Percentiles rank a stretch among this genome's conserved stretches.
These are phyloP conservation scores for Hydnum rufescens DNA, from an alignment of 768 basidiomycete species.

Conservation along the genomic window DNA sequence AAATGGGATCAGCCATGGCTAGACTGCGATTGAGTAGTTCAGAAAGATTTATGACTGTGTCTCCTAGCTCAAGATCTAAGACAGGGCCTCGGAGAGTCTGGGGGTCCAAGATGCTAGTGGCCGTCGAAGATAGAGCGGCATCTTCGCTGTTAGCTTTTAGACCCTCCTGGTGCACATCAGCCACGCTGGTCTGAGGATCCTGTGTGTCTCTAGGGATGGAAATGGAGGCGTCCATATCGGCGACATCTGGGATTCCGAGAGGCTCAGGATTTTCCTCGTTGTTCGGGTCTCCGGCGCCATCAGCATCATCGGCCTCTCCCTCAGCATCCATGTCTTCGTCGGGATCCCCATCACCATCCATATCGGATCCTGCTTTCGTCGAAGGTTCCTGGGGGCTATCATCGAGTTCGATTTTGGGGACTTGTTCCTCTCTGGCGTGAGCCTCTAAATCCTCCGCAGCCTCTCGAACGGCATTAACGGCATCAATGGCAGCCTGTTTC, in stretches of 20 bases:
- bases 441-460: not conserved
- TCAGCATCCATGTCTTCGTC: conserved; percentile 9
- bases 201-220: no score
- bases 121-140: not conserved
- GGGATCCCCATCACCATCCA: conserved; percentile 6
- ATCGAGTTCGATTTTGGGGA: conserved; percentile 2
- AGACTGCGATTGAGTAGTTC: conserved; percentile 7
- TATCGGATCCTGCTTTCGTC: conserved; percentile 3
- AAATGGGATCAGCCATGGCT: not conserved
- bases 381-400: conserved; percentile 12
- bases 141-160: not conserved
- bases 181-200: conserved; percentile 2
- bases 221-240: not conserved
- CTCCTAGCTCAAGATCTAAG: conserved; percentile 6
- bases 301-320: conserved; percentile 10
- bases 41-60: conserved; percentile 9
- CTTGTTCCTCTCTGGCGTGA: not conserved
- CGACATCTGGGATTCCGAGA: not conserved
- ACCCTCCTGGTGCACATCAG: conserved; percentile 1
- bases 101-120: conserved; percentile 1
- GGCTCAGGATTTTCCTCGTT: not conserved
- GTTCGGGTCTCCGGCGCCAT: not conserved
- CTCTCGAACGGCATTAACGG: not conserved
- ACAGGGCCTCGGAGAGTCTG: conserved; percentile 10
- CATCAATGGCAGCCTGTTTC: not conserved